Evolutionary conservation across 2,329 filamentous ascomycete genomes (phyloP), one percentile per base, ranked within the genome.

Genomic region (Cladosporium oxysporum): DNA sequence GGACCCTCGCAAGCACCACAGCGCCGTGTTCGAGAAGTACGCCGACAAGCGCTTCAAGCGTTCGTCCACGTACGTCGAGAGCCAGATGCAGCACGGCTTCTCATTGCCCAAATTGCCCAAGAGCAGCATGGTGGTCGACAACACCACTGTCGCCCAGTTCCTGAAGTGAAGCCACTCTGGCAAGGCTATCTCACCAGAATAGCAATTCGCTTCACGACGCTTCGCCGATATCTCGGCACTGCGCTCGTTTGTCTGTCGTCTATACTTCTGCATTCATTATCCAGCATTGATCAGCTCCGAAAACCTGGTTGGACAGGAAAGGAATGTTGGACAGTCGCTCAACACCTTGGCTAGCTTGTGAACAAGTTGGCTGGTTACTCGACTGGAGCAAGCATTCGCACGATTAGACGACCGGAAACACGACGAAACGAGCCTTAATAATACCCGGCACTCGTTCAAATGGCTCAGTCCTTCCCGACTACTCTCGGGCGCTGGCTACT

Each of bases 11-110:
- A 88, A 89, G 73, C 95, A 99, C 76, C 95, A 99, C 76, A 80
- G 83, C 31, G 92, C 93, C 8, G 90, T 99, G 50, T 97, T 87
- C 75, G 92, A 97, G 65, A 99, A 99, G 80, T 99, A 97, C 80
- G 85, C 87, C 44, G 91, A 96, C 77, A 91, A 90, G 76, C 88
- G 91, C 62, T 98, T 92, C 83, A 96, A 96, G 83, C 86, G 89
- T 64, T 91, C 92, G 11, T 91, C 95, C 21, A 80, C 87, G 23
- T 93, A 91, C 71, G 94, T 97, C 64, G 88, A 93, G 76, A 83
- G 83, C 21, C 90, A 94, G 77, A 83, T 97, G 69, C 33, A n/a
- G 8, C 64, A 47, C 18, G 62, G 62, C 55, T 58, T 60, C 62
- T 33, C 55, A 0, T 31, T 65, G 21, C 61, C 61, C 23, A 55